Conservation (phyloP, 495 filamentous ascomycete genomes). For the Neurospora sp. region DNA sequence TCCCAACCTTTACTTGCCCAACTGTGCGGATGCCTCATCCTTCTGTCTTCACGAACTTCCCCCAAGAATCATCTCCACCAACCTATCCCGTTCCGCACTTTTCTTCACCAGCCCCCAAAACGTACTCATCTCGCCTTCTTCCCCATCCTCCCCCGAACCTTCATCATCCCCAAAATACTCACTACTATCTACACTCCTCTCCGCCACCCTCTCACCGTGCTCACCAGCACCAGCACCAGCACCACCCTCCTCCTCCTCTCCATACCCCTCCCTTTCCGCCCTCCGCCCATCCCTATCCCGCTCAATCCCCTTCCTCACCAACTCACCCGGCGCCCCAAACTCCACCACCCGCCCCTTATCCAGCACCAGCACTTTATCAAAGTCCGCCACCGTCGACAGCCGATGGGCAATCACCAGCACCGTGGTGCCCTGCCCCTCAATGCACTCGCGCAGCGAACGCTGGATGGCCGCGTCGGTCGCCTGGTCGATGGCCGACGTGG, state of each 20-base stretch:
- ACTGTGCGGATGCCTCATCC: background rate
- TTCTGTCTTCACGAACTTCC: background rate
- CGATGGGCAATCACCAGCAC: constrained; percentile 72
- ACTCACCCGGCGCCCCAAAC: constrained; percentile 14
- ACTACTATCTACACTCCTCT: background rate
- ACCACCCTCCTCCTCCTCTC: background rate
- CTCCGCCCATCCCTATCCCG: background rate
- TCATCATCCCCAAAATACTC: background rate
- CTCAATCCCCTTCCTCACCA: constrained; percentile 11
- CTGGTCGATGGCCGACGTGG: constrained; percentile 71
- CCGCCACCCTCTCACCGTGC: background rate
- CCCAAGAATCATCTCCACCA: constrained; percentile 14
- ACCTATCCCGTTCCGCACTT: constrained; percentile 17
- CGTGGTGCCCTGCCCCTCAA: constrained; percentile 57
- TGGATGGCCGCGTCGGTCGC: constrained; percentile 61
- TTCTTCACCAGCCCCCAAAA: constrained; percentile 20
- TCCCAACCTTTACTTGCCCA: background rate
- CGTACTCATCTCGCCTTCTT: constrained; percentile 11
- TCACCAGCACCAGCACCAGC: background rate
- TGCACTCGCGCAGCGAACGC: constrained; percentile 58
- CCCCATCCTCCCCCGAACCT: background rate
- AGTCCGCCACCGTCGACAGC: constrained; percentile 59
- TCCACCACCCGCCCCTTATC: constrained; percentile 53
- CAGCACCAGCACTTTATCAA: constrained; percentile 60
- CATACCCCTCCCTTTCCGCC: background rate